Conservation (phyloP, 352 stramenopile genomes). For the Phytophthora niederhauseri region DNA sequence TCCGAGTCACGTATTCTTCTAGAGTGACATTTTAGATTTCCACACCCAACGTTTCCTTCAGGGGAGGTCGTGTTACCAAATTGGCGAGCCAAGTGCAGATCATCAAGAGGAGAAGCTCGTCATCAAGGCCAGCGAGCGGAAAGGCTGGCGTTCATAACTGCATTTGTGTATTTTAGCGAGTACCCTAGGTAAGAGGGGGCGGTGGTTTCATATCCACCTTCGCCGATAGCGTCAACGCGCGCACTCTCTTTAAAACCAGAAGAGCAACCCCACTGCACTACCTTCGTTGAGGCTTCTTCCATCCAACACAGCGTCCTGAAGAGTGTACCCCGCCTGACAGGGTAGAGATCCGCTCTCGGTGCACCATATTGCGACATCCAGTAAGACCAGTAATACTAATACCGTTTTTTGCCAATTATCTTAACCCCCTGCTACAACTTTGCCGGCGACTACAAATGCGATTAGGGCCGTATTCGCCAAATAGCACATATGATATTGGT, state of each 20-base stretch:
- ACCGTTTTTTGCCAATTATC: no score
- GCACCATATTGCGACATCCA: constrained; percentile 1
- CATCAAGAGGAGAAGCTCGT: background rate
- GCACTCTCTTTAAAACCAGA: constrained; percentile 1
- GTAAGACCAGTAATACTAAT: no score
- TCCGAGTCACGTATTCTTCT: no score
- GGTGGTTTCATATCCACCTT: background rate
- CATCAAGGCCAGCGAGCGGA: no score
- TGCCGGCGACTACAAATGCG: no score
- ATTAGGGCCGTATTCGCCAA: no score
- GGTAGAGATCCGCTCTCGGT: background rate
- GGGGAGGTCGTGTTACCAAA: background rate
- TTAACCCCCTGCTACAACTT: no score
- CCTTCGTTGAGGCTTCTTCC: background rate
- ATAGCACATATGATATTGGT: no score
- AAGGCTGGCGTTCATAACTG: background rate
- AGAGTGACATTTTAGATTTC: background rate
- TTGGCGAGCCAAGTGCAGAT: background rate
- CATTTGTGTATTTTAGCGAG: background rate
- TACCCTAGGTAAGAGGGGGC: background rate
- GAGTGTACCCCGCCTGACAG: background rate
- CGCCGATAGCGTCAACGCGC: background rate
- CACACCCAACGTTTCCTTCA: background rate
- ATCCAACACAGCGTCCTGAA: background rate
- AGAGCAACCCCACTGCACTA: constrained; percentile 1